Evolutionary conservation across 2,329 filamentous ascomycete genomes (phyloP).

Genomic region (Fusarium floridanum): DNA sequence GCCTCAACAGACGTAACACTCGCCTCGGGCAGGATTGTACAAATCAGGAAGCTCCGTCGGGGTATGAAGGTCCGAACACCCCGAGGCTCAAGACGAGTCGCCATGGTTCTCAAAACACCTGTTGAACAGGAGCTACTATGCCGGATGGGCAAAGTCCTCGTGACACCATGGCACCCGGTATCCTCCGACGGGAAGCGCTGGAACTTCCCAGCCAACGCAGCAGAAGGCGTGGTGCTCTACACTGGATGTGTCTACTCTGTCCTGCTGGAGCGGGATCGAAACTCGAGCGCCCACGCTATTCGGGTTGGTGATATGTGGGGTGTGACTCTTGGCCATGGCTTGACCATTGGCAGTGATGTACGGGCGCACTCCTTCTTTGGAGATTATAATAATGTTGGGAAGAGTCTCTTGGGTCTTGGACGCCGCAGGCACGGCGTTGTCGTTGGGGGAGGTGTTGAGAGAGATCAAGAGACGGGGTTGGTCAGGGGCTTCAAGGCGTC

Average conservation of each 20-base stretch:
- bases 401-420: conserved; percentile 54
- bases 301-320: conserved; percentile 62
- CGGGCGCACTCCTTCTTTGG: conserved; percentile 69
- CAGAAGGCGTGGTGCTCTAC: conserved; percentile 54
- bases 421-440: conserved; percentile 56
- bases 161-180: conserved; percentile 73
- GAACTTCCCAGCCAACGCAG: conserved; percentile 60
- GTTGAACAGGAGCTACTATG: conserved; percentile 59
- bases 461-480: conserved; percentile 55
- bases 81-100: conserved; percentile 61
- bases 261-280: conserved; percentile 61
- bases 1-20: conserved; percentile 62
- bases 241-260: conserved; percentile 69
- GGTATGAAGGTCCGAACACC: conserved; percentile 66
- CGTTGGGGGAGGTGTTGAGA: conserved; percentile 58
- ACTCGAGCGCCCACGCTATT: conserved; percentile 64
- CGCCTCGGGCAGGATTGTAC: conserved; percentile 54
- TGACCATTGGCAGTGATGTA: conserved; percentile 51
- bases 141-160: conserved; percentile 59
- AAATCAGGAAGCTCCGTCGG: conserved; percentile 58
- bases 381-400: conserved; percentile 59
- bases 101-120: conserved; percentile 63
- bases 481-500: conserved; percentile 48
- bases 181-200: conserved; percentile 55
- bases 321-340: conserved; percentile 70